Percentiles rank a stretch among this genome's conserved stretches.
phyloP scores from a whole-genome alignment of 2,329 filamentous ascomycete genomes.

The Trichoderma gracile region DNA sequence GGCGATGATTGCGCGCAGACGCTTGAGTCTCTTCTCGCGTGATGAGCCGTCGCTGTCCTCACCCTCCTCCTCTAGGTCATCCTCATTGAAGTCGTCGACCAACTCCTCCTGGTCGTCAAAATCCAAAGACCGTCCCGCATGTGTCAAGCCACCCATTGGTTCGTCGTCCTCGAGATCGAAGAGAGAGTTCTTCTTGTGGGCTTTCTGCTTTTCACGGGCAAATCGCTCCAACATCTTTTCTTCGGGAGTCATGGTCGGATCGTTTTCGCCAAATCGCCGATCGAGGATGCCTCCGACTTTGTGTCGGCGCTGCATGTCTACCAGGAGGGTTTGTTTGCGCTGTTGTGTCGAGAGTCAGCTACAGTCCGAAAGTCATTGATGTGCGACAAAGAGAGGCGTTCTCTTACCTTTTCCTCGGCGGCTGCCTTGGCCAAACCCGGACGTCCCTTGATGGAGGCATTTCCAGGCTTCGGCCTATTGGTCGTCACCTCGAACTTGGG shows the following conservation, averaged over 20 bases:
- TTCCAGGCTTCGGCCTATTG: slow-evolving; percentile 55
- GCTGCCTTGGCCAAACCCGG: slow-evolving; percentile 83
- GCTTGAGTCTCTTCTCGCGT: slow-evolving; percentile 58
- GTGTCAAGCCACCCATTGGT: slow-evolving; percentile 70
- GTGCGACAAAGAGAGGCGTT: not conserved
- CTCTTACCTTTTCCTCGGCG: slow-evolving; percentile 76
- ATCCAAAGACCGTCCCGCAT: slow-evolving; percentile 73
- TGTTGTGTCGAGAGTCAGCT: slow-evolving; percentile 38
- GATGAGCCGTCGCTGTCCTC: slow-evolving; percentile 60
- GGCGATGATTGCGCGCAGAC: slow-evolving; percentile 49
- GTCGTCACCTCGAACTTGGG: slow-evolving; percentile 85
- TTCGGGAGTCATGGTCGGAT: slow-evolving; percentile 89
- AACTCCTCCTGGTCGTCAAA: slow-evolving; percentile 54
- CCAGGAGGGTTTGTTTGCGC: slow-evolving; percentile 79
- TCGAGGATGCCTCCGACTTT: slow-evolving; percentile 93
- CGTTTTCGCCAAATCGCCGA: slow-evolving; percentile 92
- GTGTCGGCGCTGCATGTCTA: slow-evolving; percentile 84
- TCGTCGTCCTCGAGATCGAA: slow-evolving; percentile 84
- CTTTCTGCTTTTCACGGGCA: slow-evolving; percentile 79
- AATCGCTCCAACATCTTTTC: slow-evolving; percentile 91
- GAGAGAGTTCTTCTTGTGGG: slow-evolving; percentile 72
- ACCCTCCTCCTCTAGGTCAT: slow-evolving; percentile 64
- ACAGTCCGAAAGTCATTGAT: not conserved
- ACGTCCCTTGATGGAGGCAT: slow-evolving; percentile 64
- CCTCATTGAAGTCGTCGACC: slow-evolving; percentile 77